These are phyloP conservation scores for Begonia masoniana DNA, from an alignment of 306 rosid species.

Conservation along the genomic window DNA sequence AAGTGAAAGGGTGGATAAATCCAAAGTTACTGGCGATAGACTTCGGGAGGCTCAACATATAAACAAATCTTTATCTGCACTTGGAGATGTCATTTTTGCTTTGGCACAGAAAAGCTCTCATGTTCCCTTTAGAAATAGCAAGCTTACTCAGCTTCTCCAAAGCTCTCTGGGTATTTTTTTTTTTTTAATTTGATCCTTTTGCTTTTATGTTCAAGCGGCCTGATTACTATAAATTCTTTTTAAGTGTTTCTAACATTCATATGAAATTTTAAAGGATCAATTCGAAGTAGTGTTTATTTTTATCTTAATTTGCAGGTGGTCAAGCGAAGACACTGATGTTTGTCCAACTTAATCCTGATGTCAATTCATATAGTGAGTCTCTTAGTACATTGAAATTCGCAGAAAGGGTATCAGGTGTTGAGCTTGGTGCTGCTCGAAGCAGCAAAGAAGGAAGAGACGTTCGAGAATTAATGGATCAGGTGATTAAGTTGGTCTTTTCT, in stretches of 20 bases:
- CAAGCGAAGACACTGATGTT: slow-evolving; percentile 21
- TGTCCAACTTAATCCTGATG: slow-evolving; percentile 15
- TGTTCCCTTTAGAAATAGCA: slow-evolving; percentile 15
- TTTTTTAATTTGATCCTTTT: too few species aligned
- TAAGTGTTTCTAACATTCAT: not conserved
- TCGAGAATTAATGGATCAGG: slow-evolving; percentile 1
- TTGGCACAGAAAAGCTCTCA: slow-evolving; percentile 11
- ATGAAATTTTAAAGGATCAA: too few species aligned
- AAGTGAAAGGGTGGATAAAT: slow-evolving; percentile 15
- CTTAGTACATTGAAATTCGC: slow-evolving; percentile 1
- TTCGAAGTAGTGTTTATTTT: too few species aligned
- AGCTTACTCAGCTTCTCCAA: slow-evolving; percentile 18
- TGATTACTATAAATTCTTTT: not conserved
- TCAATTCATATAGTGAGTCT: not conserved
- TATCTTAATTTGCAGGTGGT: slow-evolving; percentile 9
- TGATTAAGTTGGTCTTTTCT: not conserved
- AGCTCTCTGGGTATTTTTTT: slow-evolving; percentile 12
- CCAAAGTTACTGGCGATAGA: slow-evolving; percentile 14
- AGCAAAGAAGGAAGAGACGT: not conserved
- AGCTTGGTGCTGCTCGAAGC: slow-evolving; percentile 1
- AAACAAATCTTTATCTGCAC: slow-evolving; percentile 17
- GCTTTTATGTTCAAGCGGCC: not conserved
- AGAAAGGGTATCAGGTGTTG: not conserved
- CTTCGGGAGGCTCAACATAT: slow-evolving; percentile 20
- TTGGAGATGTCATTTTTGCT: slow-evolving; percentile 18